Evolutionary conservation across 164 flowering plant genomes (phyloP).

Genomic region (Chimonanthus salicifolius): DNA sequence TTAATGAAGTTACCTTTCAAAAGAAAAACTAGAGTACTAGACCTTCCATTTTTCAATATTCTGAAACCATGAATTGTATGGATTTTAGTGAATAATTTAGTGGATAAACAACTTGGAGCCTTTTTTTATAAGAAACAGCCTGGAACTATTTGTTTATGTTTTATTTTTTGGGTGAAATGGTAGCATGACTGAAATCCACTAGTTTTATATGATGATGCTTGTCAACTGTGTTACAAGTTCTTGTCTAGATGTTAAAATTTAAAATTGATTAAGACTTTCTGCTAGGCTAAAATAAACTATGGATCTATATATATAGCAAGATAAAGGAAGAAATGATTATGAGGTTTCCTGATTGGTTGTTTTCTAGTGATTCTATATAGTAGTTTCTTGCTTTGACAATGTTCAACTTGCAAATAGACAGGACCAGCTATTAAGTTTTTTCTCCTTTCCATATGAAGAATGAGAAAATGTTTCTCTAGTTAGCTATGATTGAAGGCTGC

Average conservation of each 20-base stretch:
- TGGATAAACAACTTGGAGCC: neutral
- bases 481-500: too few relatives aligned
- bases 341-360: neutral
- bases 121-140: too few relatives aligned
- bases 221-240: neutral
- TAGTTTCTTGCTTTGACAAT: neutral
- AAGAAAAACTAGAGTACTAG: too few relatives aligned
- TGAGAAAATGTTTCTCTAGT: too few relatives aligned
- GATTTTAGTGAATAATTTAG: neutral
- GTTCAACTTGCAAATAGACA: neutral
- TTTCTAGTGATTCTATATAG: neutral
- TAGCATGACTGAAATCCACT: too few relatives aligned
- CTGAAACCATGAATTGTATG: neutral
- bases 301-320: neutral
- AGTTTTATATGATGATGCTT: too few relatives aligned
- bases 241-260: neutral
- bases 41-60: too few relatives aligned
- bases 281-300: neutral
- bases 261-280: neutral
- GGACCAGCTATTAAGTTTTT: neutral
- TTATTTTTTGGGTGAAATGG: too few relatives aligned
- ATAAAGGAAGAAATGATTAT: too few relatives aligned
- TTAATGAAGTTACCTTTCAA: too few relatives aligned
- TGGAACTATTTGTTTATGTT: too few relatives aligned
- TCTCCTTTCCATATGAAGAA: too few relatives aligned